These are phyloP conservation scores for Verticillium albo-atrum DNA, from an alignment of 2,329 filamentous ascomycete species.

Conservation along the genomic window DNA sequence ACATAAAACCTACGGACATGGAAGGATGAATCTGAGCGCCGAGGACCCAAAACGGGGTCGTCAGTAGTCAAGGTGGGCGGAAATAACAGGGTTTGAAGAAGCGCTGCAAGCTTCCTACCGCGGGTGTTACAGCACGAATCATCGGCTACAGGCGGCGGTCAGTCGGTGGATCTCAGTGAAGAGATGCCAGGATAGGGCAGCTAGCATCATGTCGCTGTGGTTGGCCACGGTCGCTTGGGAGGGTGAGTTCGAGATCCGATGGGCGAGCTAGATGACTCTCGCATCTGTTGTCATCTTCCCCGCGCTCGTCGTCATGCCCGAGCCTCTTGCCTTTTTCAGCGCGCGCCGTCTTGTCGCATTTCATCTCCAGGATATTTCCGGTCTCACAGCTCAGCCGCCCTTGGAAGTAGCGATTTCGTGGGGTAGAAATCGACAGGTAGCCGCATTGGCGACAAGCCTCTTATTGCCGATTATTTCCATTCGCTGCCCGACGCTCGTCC, in stretches of 20 bases:
- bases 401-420: neutral
- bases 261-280: neutral
- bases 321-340: neutral
- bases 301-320: neutral
- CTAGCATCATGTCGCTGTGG: neutral
- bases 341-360: neutral
- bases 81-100: slow-evolving; percentile 5
- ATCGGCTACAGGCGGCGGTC: neutral
- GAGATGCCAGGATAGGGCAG: neutral
- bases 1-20: neutral
- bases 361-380: neutral
- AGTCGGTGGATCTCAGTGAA: neutral
- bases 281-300: neutral
- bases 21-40: slow-evolving; percentile 5
- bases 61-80: neutral
- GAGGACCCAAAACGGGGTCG: slow-evolving; percentile 1
- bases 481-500: neutral
- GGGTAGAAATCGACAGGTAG: neutral
- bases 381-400: neutral
- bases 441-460: neutral
- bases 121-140: neutral
- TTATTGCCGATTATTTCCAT: neutral
- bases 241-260: neutral
- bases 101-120: neutral
- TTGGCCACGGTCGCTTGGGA: neutral